Base-by-base conservation (phyloP, 2,329 filamentous ascomycete genomes). In the Fusarium sp. region DNA sequence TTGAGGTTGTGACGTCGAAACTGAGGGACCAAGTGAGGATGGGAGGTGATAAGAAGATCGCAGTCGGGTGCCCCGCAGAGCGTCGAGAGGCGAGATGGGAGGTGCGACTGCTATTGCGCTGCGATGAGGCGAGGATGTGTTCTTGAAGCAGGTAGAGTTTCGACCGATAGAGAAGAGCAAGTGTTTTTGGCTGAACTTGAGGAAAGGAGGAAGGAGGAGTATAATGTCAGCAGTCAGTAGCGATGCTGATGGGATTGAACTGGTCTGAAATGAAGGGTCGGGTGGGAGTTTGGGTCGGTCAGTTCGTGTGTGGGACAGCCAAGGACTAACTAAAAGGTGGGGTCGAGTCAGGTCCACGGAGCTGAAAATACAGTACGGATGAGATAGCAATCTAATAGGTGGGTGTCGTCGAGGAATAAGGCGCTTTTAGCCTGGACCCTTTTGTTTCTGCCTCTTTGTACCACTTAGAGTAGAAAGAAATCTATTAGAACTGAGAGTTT, bases 31-130 rank as follows among this genome's bases (percentile, higher is more conserved):
- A 44, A 20, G 27, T 46, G 42, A 52, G 22, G 27, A 50, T 15
- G 63, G 49, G 43, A 51, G 61, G 18, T 34, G 54, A 49, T 64
- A 49, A 45, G 60, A 68, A 46, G 52, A 62, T 69, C 54, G 56
- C 57, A 38, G 34, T 38, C 34, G 34, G 51, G 43, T 68, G 70
- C 67, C 63, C 68, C 68, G 68, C 68, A 71, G 51, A 68, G 54
- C 34, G 46, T 68, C 18, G 15, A 34, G 59, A 45, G 50, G 40
- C 32, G 45, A 53, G 25, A 45, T 15, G 45, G 18, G 61, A 59
- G 43, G 42, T 40, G 30, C 32, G 57, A 38, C 24, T 55, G 40
- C 18, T 47, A 29, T 29, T 59, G 11, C 27, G 20, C 38, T 44
- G 25, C 47, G n/a, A 27, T 27, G 20, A 29, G 24, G 25, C 25